Conservation (phyloP, 2,329 filamentous ascomycete genomes). For the Neobulgaria alba region DNA sequence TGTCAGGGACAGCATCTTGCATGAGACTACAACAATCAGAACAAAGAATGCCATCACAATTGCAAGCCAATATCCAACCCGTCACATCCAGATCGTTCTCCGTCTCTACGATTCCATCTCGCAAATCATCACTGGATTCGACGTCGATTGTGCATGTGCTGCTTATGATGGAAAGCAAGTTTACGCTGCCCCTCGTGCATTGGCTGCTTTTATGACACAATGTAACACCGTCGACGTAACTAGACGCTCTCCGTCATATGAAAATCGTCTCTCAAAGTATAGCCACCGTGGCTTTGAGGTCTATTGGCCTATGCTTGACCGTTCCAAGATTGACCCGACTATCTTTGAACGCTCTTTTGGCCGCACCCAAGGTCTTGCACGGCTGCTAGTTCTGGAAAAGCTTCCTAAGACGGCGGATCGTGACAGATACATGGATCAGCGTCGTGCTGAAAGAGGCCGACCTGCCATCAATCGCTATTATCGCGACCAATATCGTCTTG, state of each 20-base stretch:
- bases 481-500: slow-evolving; percentile 34
- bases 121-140: slow-evolving; percentile 81
- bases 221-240: slow-evolving; percentile 72
- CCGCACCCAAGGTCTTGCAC: slow-evolving; percentile 66
- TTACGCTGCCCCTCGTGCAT: slow-evolving; percentile 66
- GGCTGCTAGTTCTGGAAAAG: slow-evolving; percentile 71
- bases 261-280: slow-evolving; percentile 80
- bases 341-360: slow-evolving; percentile 78
- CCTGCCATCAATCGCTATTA: slow-evolving; percentile 41
- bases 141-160: slow-evolving; percentile 76
- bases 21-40: slow-evolving; percentile 75
- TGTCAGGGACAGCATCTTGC: slow-evolving; percentile 68
- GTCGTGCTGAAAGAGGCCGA: slow-evolving; percentile 63
- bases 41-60: slow-evolving; percentile 87
- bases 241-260: slow-evolving; percentile 76
- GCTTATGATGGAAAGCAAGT: slow-evolving; percentile 77
- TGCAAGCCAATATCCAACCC: slow-evolving; percentile 71
- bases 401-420: slow-evolving; percentile 61
- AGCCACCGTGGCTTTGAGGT: slow-evolving; percentile 78
- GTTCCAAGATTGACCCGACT: slow-evolving; percentile 71
- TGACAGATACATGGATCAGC: slow-evolving; percentile 53
- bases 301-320: slow-evolving; percentile 67
- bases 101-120: slow-evolving; percentile 77
- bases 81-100: slow-evolving; percentile 77
- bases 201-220: slow-evolving; percentile 75